These are phyloP conservation scores for Volvariella volvacea DNA, from an alignment of 1,284 basidiomycete species.

Conservation along the genomic window DNA sequence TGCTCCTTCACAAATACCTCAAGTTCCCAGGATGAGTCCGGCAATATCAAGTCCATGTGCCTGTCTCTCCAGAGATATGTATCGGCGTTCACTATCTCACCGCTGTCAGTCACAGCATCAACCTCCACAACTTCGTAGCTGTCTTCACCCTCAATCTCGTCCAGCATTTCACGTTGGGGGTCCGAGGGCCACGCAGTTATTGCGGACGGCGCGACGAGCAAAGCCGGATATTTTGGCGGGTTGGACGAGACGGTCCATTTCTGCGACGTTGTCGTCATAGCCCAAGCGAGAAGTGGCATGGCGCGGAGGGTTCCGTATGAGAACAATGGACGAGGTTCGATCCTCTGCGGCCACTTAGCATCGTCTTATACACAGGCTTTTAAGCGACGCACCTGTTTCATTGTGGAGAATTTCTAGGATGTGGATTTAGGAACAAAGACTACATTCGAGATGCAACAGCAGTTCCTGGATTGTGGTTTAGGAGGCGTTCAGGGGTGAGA, in stretches of 20 bases:
- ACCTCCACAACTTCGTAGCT: not conserved
- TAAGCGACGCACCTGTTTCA: too few species aligned
- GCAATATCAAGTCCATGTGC: too few species aligned
- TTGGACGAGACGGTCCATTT: not conserved
- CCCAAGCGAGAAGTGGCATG: conserved; percentile 6
- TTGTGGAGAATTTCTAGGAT: too few species aligned
- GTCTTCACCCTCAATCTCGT: conserved; percentile 4
- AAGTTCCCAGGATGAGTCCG: too few species aligned
- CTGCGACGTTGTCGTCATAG: not conserved
- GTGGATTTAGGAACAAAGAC: too few species aligned
- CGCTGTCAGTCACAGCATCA: conserved; percentile 1
- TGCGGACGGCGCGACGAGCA: not conserved
- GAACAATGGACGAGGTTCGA: too few species aligned
- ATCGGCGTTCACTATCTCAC: not conserved
- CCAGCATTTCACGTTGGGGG: conserved; percentile 1
- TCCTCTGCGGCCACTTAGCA: too few species aligned
- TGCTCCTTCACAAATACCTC: too few species aligned
- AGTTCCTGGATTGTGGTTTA: too few species aligned
- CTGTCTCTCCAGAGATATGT: conserved; percentile 2
- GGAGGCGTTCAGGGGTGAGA: too few species aligned
- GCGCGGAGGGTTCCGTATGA: conserved; percentile 3
- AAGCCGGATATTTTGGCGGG: not conserved
- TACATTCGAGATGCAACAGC: too few species aligned
- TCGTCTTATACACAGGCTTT: too few species aligned
- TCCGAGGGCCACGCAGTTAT: not conserved